Conservation (phyloP, 257 asterid genomes). For the Cinchona pubescens region DNA sequence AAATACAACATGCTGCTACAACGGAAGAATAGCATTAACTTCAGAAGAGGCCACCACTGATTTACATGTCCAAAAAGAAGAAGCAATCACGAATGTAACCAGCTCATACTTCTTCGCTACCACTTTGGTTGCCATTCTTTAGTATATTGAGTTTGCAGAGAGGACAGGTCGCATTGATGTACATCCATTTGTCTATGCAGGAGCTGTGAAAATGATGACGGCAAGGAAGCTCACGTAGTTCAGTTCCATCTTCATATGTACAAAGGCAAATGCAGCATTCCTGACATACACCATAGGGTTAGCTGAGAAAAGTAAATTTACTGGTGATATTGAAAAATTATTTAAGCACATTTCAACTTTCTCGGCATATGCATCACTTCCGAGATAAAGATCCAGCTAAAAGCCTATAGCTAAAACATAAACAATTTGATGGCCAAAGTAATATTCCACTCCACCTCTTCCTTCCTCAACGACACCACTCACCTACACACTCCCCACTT, state of each 20-base stretch:
- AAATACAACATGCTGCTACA: conserved; percentile 19
- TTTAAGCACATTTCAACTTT: not conserved
- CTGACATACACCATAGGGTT: conserved; percentile 34
- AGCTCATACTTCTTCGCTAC: conserved; percentile 65
- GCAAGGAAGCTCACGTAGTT: conserved; percentile 93
- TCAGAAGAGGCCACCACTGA: not conserved
- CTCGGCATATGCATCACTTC: not conserved
- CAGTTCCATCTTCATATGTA: conserved; percentile 81
- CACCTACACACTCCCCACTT: not conserved
- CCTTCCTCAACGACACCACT: not conserved
- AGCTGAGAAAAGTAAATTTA: not conserved
- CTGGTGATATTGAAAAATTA: not conserved
- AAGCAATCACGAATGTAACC: too few relatives aligned
- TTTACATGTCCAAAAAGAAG: too few relatives aligned
- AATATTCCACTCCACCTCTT: not conserved
- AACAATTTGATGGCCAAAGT: not conserved
- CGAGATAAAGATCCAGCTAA: not conserved
- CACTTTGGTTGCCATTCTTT: conserved; percentile 58
- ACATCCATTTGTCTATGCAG: conserved; percentile 97
- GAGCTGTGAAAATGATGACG: conserved; percentile 85
- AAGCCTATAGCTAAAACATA: not conserved
- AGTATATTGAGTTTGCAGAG: conserved; percentile 92
- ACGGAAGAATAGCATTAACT: conserved; percentile 9
- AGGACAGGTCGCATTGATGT: conserved; percentile 90
- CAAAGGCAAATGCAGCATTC: conserved; percentile 97